A percentile compares a stretch with the other conserved stretches of the same genome.
Evolutionary conservation across 805 yeast species (phyloP).

Genomic region (Wickerhamiella sergipiensis): DNA sequence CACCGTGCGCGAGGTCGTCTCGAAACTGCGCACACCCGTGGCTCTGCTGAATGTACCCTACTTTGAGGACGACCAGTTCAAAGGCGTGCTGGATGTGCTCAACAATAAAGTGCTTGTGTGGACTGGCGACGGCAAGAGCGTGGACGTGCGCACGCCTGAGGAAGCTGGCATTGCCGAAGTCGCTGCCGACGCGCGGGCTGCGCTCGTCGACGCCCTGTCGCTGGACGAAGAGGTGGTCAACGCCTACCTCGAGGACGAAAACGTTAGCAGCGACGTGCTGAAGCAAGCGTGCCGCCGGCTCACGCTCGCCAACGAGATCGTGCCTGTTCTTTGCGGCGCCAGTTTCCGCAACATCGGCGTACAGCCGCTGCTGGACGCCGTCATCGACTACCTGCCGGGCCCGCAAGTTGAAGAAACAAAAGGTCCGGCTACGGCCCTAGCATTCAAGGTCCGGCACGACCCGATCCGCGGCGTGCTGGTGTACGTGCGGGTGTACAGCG

Average conservation of each 20-base stretch:
- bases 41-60: constrained; percentile 68
- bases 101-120: constrained; percentile 34
- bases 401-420: constrained; percentile 43
- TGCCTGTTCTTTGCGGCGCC: constrained; percentile 87
- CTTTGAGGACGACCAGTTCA: constrained; percentile 43
- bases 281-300: constrained; percentile 47
- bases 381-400: constrained; percentile 64
- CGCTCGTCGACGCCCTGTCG: constrained; percentile 78
- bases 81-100: constrained; percentile 66
- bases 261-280: constrained; percentile 43
- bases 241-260: constrained; percentile 49
- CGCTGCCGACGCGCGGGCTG: constrained; percentile 51
- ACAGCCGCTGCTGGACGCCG: constrained; percentile 82
- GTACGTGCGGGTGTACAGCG: constrained; percentile 80
- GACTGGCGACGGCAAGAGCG: constrained; percentile 40
- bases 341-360: constrained; percentile 88
- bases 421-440: constrained; percentile 44
- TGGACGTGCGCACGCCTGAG: constrained; percentile 28
- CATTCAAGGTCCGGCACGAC: constrained; percentile 84
- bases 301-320: constrained; percentile 42
- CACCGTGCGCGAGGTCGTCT: constrained; percentile 71
- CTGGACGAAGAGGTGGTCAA: constrained; percentile 67
- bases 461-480: constrained; percentile 66
- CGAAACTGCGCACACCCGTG: constrained; percentile 60
- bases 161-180: constrained; percentile 21